These are phyloP conservation scores for Miscanthus lutarioriparius DNA, from an alignment of 176 grass and related monocot genomes.

Conservation along the genomic window DNA sequence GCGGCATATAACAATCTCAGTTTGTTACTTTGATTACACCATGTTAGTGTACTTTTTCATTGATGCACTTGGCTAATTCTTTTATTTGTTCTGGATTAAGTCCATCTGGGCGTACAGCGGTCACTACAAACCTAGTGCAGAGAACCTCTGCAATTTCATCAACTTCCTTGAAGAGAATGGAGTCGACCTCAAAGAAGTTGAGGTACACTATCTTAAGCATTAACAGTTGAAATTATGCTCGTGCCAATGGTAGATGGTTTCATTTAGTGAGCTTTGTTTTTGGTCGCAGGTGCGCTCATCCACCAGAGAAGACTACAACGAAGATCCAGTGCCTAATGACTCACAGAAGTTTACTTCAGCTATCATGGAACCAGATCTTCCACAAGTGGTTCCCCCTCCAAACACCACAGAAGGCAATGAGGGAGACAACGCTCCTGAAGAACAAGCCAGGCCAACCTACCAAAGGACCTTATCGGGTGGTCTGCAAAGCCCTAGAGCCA, in stretches of 20 bases:
- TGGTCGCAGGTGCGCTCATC: conserved; percentile 50
- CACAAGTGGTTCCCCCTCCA: conserved; percentile 7
- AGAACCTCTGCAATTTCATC: conserved; percentile 64
- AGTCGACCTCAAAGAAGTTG: conserved; percentile 54
- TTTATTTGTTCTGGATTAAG: not conserved
- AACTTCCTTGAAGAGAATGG: conserved; percentile 71
- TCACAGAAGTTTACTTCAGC: not conserved
- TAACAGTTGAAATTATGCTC: not conserved
- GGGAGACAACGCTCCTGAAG: not conserved
- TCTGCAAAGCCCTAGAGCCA: conserved; percentile 57
- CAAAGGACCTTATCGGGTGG: conserved; percentile 86
- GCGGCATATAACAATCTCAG: not conserved
- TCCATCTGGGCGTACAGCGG: conserved; percentile 87
- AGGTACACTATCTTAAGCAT: conserved; percentile 45
- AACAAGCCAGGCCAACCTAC: conserved; percentile 51
- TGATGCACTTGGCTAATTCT: not conserved
- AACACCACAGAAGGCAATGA: conserved; percentile 19
- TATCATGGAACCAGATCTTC: conserved; percentile 2
- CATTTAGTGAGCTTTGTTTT: conserved; percentile 30
- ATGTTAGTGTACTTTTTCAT: not conserved
- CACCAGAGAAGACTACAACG: conserved; percentile 66
- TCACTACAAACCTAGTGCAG: conserved; percentile 81
- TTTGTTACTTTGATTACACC: not conserved
- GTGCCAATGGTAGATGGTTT: not conserved
- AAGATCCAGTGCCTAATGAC: conserved; percentile 41